Evolutionary conservation across 108 stramenopile species (phyloP), one percentile per base, ranked within the genome.

Genomic region (Skeletonema menzelii): DNA sequence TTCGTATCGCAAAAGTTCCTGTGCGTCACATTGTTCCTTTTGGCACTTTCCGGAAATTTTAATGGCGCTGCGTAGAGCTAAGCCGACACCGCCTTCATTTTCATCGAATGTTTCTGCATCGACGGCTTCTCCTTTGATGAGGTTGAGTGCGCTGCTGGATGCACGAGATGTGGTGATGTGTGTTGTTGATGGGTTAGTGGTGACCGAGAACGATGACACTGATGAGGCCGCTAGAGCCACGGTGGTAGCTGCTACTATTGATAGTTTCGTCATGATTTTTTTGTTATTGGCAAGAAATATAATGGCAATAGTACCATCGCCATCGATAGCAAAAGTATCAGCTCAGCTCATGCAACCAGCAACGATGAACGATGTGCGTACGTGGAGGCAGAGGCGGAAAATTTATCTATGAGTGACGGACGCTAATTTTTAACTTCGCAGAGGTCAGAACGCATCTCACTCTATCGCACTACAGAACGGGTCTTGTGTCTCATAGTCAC

Each of bases 11-110:
- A 83, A 15, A 0, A 92, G 56, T 13, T 86, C 82, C 34, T 70
- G 69, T 4, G 81, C 70, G 26, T 70, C 64, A 35, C 44, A 46
- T 55, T 60, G 76, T 71, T 56, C 86, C 82, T 68, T 86, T 76
- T 67, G 69, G 44, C 71, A 86, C 42, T 26, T 69, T 49, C 88
- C 91, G 22, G 70, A 35, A 17, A 92, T 83, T 65, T 86, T 86
- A 55, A 92, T 72, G 62, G 87, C 88, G 37, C 71, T 78, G 5
- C 87, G 86, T 40, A 77, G 61, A 0, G 91, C 87, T 34, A 92
- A 53, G 17, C 82, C 77, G 17, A 92, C 87, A 10, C 91, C 88
- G 56, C 91, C 91, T 58, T 63, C 58, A 19, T 82, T 76, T 37
- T 75, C 76, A 69, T 88, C 86, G 53, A 84, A 20, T 5, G 70